Evolutionary conservation across 176 grass and related monocot species (phyloP), one percentile per base, ranked within the genome.

Genomic region (Musa acuminata): DNA sequence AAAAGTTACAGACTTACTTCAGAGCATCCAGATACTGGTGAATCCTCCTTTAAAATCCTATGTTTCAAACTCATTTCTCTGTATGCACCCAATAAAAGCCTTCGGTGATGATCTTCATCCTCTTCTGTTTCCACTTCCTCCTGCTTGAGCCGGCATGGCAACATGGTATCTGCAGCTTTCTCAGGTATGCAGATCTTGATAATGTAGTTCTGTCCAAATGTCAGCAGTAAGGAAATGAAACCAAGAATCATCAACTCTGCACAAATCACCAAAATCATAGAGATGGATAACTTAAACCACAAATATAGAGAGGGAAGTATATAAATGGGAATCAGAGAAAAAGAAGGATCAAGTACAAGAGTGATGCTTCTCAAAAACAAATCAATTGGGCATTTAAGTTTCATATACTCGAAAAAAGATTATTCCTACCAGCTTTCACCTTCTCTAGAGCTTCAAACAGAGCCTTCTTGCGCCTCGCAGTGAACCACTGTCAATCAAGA

Each of bases 171-270:
- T 12, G 92, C 89, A 50, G 84, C 78, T 8, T 82, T 53, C 52
- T 87, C 85, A 17, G 84, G 73, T 85, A 96, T 96, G 78, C 92
- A 96, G 65, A 96, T 82, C 80, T 84, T 89, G 71, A 88, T 80
- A 54, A 92, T 87, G 80, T 96, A 96, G 69, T 82, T 92, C 77
- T 92, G 87, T 8, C 92, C 84, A 53, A 96, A 96, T n/a, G 91
- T 90, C 23, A 96, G 92, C 23, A 92, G 84, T 49, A 96, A 86
- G 62, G 92, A 96, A 74, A 96, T 92, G 84, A 96, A 96, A 17
- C 92, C 92, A 24, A 96, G 87, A 79, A 96, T 71, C 92, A 96
- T 96, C 62, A 96, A 72, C 73, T 96, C 92, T 85, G 81, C 53
- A 75, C 35, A 43, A 43, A 43, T 43, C 35, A 43, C 35, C 4